phyloP scores from a whole-genome alignment of 495 filamentous ascomycete genomes.

The Aspergillus indologenus region DNA sequence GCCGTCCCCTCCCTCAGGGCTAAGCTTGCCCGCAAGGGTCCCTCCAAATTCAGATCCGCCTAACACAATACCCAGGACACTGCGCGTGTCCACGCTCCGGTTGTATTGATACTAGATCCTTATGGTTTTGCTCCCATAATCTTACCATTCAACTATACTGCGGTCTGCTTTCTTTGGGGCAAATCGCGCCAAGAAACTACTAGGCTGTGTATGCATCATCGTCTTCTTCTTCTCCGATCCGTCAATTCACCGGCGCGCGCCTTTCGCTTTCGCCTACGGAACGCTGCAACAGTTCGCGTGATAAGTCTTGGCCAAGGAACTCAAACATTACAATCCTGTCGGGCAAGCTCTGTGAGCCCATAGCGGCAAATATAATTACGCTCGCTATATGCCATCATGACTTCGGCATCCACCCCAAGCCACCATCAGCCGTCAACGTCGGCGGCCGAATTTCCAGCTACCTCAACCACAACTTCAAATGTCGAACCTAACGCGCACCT shows the following conservation, averaged over 20 bases:
- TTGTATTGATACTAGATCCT: neutral
- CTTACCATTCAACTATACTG: neutral
- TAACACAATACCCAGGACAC: neutral
- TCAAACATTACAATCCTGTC: neutral
- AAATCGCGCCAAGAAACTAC: neutral
- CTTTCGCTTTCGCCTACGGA: neutral
- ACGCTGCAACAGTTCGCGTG: neutral
- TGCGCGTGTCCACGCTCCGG: neutral
- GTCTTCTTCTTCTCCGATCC: neutral
- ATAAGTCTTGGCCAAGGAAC: no score
- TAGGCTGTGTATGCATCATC: neutral
- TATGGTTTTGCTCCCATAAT: neutral
- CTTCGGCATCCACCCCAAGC: slow-evolving; percentile 31
- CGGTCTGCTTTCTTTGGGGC: neutral
- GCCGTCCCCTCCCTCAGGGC: neutral
- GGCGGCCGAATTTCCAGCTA: slow-evolving; percentile 26
- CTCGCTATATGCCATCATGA: slow-evolving; percentile 20
- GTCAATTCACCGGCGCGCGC: neutral
- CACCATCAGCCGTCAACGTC: slow-evolving; percentile 33
- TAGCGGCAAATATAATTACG: neutral
- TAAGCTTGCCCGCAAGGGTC: neutral
- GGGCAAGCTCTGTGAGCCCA: neutral
- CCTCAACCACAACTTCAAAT: slow-evolving; percentile 27
- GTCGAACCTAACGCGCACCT: slow-evolving; percentile 36
- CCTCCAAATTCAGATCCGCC: neutral